phyloP scores from a whole-genome alignment of 495 filamentous ascomycete species.

The Evansstolkia leycettana region DNA sequence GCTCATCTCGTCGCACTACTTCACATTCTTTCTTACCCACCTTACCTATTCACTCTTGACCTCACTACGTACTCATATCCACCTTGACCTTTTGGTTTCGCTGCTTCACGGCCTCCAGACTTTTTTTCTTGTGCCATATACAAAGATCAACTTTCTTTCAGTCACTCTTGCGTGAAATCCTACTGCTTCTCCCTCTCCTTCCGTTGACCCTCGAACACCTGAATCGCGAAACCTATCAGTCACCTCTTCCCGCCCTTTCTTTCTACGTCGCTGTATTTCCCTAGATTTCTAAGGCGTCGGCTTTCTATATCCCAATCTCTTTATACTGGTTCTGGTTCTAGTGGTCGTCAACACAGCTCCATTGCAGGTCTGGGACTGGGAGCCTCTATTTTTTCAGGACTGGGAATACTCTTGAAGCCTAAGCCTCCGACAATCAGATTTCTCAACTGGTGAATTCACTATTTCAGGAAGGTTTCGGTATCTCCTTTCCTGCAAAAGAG shows the following conservation, averaged over 20 bases:
- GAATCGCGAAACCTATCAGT: background rate
- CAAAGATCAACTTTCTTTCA: background rate
- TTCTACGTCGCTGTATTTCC: background rate
- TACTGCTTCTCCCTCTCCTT: conserved; percentile 6
- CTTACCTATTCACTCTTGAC: too few relatives aligned
- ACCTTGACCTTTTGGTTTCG: too few relatives aligned
- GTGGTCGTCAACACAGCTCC: background rate
- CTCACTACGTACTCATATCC: too few relatives aligned
- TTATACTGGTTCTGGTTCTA: background rate
- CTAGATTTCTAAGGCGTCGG: too few relatives aligned
- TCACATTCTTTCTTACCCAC: too few relatives aligned
- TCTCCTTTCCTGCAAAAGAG: conserved; percentile 6
- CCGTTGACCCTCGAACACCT: conserved; percentile 1
- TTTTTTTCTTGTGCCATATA: background rate
- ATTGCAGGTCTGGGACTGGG: conserved; percentile 2
- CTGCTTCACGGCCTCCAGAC: too few relatives aligned
- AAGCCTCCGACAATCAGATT: background rate
- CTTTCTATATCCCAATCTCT: background rate
- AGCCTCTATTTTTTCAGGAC: conserved; percentile 9
- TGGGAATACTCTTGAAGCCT: conserved; percentile 6
- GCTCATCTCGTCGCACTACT: too few relatives aligned
- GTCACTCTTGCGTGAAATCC: background rate
- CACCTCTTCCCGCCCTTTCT: background rate
- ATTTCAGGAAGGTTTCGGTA: background rate
- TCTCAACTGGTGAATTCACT: conserved; percentile 1